A percentile compares a stretch with the other conserved stretches of the same genome.
phyloP scores from a whole-genome alignment of 495 filamentous ascomycete genomes.

The Aspergillus bridgeri region DNA sequence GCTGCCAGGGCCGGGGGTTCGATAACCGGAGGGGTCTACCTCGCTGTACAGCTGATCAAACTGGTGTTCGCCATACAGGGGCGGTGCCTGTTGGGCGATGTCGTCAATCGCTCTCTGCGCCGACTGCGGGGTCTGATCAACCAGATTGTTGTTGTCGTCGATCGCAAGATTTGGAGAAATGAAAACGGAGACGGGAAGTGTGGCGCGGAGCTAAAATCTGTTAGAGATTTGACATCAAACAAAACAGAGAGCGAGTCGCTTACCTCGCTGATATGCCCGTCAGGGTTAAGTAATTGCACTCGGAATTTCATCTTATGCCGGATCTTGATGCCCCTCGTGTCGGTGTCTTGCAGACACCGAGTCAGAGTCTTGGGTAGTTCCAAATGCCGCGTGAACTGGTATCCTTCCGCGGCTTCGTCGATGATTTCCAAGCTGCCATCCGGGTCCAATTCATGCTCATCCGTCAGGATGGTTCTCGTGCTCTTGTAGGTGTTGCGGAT shows the following conservation, averaged over 20 bases:
- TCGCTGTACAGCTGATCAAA: constrained; percentile 88
- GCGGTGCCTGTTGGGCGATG: constrained; percentile 63
- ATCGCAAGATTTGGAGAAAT: constrained; percentile 89
- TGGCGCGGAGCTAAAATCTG: constrained; percentile 64
- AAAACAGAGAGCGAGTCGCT: constrained; percentile 9
- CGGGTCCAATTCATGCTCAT: constrained; percentile 58
- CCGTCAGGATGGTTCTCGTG: constrained; percentile 58
- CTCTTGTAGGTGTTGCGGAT: constrained; percentile 56
- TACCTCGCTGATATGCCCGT: constrained; percentile 88
- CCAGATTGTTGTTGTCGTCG: constrained; percentile 72
- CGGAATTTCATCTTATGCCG: constrained; percentile 83
- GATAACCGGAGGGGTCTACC: constrained; percentile 69
- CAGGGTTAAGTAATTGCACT: constrained; percentile 86
- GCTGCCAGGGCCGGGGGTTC: constrained; percentile 69
- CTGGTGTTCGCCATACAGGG: constrained; percentile 80
- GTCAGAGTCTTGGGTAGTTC: constrained; percentile 73
- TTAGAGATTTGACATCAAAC: constrained; percentile 10
- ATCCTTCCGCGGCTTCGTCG: constrained; percentile 74
- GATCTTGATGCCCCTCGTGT: constrained; percentile 78
- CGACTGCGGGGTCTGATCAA: constrained; percentile 47
- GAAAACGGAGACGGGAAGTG: constrained; percentile 82
- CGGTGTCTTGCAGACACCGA: constrained; percentile 81
- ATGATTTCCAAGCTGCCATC: constrained; percentile 63
- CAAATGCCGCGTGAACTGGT: constrained; percentile 64
- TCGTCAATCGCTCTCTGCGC: constrained; percentile 34